phyloP scores from a whole-genome alignment of 352 stramenopile species.

The Pythium folliculosum region DNA sequence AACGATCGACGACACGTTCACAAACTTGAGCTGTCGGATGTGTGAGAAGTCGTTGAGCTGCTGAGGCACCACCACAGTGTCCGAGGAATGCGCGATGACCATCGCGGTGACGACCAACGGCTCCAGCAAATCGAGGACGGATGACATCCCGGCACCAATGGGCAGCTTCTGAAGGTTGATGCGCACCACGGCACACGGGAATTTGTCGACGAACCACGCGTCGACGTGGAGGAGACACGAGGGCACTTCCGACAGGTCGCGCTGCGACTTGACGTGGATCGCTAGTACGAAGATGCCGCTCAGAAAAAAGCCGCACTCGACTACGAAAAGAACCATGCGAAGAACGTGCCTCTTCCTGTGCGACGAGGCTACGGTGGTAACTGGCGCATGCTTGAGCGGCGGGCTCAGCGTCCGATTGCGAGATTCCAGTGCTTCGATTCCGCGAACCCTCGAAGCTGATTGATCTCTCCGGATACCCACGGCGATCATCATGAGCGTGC shows the following conservation, averaged over 20 bases:
- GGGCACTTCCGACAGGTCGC: neutral
- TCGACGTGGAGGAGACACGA: conserved; percentile 12
- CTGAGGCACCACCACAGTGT: neutral
- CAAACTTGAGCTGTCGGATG: conserved; percentile 14
- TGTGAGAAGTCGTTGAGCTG: neutral
- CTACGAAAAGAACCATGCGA: neutral
- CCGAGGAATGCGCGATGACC: neutral
- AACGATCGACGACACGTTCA: conserved; percentile 9
- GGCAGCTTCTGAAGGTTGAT: conserved; percentile 3
- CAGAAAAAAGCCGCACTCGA: neutral
- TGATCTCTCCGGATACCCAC: conserved; percentile 1
- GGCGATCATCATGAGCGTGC: neutral
- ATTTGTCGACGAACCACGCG: conserved; percentile 20
- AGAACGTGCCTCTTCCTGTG: neutral
- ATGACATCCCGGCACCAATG: neutral
- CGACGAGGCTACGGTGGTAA: no score
- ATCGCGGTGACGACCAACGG: neutral
- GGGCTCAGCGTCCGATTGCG: no score
- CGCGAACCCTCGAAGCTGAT: no score
- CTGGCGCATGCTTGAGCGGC: no score
- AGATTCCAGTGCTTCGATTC: neutral
- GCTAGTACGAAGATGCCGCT: neutral
- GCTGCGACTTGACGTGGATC: neutral
- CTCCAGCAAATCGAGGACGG: neutral
- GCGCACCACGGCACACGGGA: conserved; percentile 16